Conservation (phyloP, 2,329 filamentous ascomycete genomes). For the Thelonectria rubi region DNA sequence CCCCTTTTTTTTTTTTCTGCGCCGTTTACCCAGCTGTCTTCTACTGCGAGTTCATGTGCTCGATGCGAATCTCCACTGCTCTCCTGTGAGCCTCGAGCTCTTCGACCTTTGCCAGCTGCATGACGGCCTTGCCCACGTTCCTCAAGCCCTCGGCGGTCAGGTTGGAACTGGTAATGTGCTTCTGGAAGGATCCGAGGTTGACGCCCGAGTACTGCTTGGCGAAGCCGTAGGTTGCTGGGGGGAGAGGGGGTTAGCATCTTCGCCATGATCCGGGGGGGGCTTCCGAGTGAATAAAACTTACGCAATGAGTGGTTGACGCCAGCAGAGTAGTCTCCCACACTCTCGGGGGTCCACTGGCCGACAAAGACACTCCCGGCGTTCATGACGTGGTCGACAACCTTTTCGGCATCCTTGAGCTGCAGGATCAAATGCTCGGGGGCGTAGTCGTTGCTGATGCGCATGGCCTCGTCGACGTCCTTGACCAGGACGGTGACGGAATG, state of each 20-base stretch:
- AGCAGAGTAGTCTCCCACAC: constrained; percentile 96
- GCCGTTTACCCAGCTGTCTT: constrained; percentile 23
- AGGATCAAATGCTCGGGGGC: constrained; percentile 97
- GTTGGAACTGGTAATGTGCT: constrained; percentile 96
- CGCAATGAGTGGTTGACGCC: constrained; percentile 97
- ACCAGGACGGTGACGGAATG: constrained; percentile 91
- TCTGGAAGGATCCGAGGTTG: constrained; percentile 94
- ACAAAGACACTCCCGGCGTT: constrained; percentile 98
- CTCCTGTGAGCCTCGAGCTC: constrained; percentile 92
- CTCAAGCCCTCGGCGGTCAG: constrained; percentile 84
- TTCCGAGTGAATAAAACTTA: constrained; percentile 64
- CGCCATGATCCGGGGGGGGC: not conserved
- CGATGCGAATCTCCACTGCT: constrained; percentile 84
- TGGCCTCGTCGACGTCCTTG: constrained; percentile 74
- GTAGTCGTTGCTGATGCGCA: constrained; percentile 89
- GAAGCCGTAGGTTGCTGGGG: constrained; percentile 90
- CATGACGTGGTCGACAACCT: constrained; percentile 79
- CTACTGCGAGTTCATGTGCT: constrained; percentile 53
- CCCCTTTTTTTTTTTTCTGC: constrained; percentile 22
- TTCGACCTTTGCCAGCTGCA: constrained; percentile 94
- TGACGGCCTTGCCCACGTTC: constrained; percentile 88
- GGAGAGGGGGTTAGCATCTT: constrained; percentile 33
- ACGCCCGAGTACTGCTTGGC: constrained; percentile 99
- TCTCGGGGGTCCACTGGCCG: constrained; percentile 95
- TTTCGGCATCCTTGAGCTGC: constrained; percentile 81